A percentile compares a stretch with the other conserved stretches of the same genome.
Evolutionary conservation across 2,329 filamentous ascomycete genomes (phyloP).

Genomic region (Cladosporium velox): DNA sequence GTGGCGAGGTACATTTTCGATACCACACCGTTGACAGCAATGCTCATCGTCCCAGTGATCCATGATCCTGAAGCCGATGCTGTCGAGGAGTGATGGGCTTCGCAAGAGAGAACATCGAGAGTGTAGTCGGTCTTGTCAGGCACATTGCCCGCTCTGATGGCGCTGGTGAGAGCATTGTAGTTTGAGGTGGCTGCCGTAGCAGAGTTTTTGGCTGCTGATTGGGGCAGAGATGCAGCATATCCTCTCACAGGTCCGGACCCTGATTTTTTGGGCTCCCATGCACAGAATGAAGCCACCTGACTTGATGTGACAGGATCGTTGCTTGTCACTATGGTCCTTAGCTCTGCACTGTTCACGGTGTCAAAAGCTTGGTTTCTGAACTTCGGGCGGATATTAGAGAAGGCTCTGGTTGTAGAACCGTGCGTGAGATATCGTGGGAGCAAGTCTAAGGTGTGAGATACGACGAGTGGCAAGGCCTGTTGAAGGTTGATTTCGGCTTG

Average conservation of each 20-base stretch:
- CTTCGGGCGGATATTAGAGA: neutral
- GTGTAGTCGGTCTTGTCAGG: neutral
- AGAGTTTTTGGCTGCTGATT: neutral
- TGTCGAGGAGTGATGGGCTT: neutral
- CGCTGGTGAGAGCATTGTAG: neutral
- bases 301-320: neutral
- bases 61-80: neutral
- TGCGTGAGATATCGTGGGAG: neutral
- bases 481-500: neutral
- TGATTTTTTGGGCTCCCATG: neutral
- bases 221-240: neutral
- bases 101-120: neutral
- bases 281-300: neutral
- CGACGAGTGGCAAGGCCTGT: neutral
- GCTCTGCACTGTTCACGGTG: neutral
- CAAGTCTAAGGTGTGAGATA: neutral
- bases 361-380: conserved; percentile 1
- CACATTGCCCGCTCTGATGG: neutral
- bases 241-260: neutral
- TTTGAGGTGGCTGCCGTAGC: neutral
- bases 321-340: neutral
- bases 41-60: neutral
- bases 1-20: neutral
- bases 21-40: neutral
- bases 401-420: neutral